Evolutionary conservation across 345 rosid genomes (phyloP), one percentile per base, ranked within the genome.

Genomic region (Salix purpurea): DNA sequence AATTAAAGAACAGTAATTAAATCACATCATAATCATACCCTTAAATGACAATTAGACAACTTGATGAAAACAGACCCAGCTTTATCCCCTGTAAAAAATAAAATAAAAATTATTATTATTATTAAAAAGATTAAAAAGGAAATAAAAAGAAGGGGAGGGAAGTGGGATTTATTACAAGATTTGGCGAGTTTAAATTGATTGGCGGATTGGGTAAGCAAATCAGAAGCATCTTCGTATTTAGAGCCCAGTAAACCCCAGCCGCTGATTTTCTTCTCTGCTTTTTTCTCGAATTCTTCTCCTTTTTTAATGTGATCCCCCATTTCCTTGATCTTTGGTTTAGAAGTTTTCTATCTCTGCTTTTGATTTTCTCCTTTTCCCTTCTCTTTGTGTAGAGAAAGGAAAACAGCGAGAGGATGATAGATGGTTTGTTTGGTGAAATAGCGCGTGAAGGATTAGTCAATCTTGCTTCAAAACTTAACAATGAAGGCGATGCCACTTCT

Each of bases 141-240:
- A 32, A 15, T 28, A 4, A 21, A 24, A 62, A 74, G 46, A 18
- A 2, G 34, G 23, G 65, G 5, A 61, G 30, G 67, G 67, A 24
- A 64, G 34, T 28, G 16, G 67, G 14, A 13, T 32, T 16, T 66
- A 14, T 36, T 76, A 81, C 84, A 81, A 23, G 77, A 81, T 73
- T 77, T 81, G 66, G 77, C 80, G 48, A 81, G 77, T 54, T 81
- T 81, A 39, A 67, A 81, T 30, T 48, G 52, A 58, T 77, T 77
- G 71, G 77, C 84, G 14, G 83, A 60, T 76, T 80, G 73, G 26
- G 67, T 66, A 64, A 52, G 76, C 70, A 72, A 48, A 19, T 77
- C 84, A 16, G 84, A 80, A 70, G 84, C 84, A 54, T 73, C 80
- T 15, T 81, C 84, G 54, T 81, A 65, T 65, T 73, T 77, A 13